Evolutionary conservation across 129 eudicot genomes (phyloP), one percentile per base, ranked within the genome.

Genomic region (Sambucus nigra): DNA sequence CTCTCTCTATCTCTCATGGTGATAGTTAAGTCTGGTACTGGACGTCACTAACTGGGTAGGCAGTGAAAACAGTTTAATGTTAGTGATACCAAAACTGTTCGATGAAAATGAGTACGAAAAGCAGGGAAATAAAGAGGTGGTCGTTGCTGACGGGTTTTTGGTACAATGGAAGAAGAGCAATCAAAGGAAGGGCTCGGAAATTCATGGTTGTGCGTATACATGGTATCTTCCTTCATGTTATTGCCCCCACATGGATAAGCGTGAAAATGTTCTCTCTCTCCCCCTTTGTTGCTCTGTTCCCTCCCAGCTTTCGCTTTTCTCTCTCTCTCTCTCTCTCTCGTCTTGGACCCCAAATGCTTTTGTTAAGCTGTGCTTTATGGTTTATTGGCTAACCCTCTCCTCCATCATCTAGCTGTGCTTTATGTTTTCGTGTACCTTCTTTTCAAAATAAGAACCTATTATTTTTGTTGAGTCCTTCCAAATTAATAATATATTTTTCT

Each of bases 221-320:
- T 9, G 9, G n/a, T n/a, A n/a, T 35, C 13, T 16, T 5, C 16
- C 16, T 15, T 44, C 49, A 44, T 16, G 49, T 44, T 21, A 14
- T 14, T 49, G 54, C 28, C 54, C 53, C 17, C 39, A 28, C 57
- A 52, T 52, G 38, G 57, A 17, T 52, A 25, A 20, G 13, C 57
- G 57, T 52, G 57, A 52, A n/a, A 52, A 52, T 26, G 57, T 52
- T 26, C 57, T 52, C 57, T 52, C 20, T 28, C 16, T 25, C 39
- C 16, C 38, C 2, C 35, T 17, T 17, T 42, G 5, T 59, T n/a
- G 4, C 24, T 25, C 25, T 39, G 29, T 39, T 19, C 62, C 25
- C 29, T 57, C 20, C 29, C 57, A 26, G 38, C 57, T 52, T 28
- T 52, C 14, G 1, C 57, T 27, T 52, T 28, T 28, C 18, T 25